Evolutionary conservation across 768 basidiomycete species (phyloP).

Genomic region (Leccinum disarticulatum): DNA sequence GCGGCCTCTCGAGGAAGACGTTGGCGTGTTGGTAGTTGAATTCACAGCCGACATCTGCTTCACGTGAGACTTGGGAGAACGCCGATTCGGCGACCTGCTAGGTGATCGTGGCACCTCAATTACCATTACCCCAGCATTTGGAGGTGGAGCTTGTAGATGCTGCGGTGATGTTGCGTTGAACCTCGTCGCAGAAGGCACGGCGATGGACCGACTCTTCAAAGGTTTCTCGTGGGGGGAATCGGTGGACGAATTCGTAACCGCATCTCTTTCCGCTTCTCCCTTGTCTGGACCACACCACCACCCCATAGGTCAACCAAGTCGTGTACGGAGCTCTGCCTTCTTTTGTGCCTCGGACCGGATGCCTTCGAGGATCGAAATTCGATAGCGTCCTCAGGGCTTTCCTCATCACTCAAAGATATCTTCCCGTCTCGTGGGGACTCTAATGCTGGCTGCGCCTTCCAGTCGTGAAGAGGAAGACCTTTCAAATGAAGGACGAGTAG

Average conservation of each 20-base stretch:
- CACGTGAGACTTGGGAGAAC: slow-evolving; percentile 28
- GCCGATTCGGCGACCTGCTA: slow-evolving; percentile 30
- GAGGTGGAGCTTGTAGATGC: slow-evolving; percentile 20
- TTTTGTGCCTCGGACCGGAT: slow-evolving; percentile 36
- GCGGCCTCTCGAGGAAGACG: slow-evolving; percentile 51
- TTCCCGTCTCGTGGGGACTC: slow-evolving; percentile 25
- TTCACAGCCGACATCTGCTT: slow-evolving; percentile 32
- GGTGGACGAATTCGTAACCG: slow-evolving; percentile 15
- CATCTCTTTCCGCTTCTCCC: slow-evolving; percentile 43
- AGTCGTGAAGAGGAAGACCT: slow-evolving; percentile 40
- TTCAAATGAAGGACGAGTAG: slow-evolving; percentile 11
- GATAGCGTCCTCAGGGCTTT: slow-evolving; percentile 48
- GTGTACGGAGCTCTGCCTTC: slow-evolving; percentile 80
- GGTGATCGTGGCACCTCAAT: slow-evolving; percentile 28
- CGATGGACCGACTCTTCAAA: slow-evolving; percentile 23
- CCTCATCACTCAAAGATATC: slow-evolving; percentile 59
- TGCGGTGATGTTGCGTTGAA: slow-evolving; percentile 26
- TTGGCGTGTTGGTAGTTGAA: slow-evolving; percentile 21
- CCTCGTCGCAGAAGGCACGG: slow-evolving; percentile 19
- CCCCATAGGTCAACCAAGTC: slow-evolving; percentile 81
- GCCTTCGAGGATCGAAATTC: slow-evolving; percentile 30
- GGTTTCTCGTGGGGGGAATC: slow-evolving; percentile 20
- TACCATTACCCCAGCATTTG: slow-evolving; percentile 15
- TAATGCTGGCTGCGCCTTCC: slow-evolving; percentile 42
- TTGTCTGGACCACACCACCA: slow-evolving; percentile 45